These are phyloP conservation scores for Brettanomyces custersianus DNA, from an alignment of 805 yeast genomes.

Conservation along the genomic window DNA sequence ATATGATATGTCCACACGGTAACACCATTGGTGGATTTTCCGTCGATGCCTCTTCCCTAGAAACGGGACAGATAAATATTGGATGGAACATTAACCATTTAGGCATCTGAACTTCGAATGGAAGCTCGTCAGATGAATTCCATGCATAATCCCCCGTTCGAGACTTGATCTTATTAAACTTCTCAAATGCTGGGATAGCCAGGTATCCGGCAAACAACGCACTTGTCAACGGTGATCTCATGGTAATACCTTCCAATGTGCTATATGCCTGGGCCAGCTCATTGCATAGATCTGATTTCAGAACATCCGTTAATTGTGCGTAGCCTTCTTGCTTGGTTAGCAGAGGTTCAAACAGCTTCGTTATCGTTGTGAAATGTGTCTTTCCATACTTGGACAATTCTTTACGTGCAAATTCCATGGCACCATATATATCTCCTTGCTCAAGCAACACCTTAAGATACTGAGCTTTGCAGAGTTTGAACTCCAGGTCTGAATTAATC, in stretches of 20 bases:
- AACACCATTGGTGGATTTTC: conserved; percentile 45
- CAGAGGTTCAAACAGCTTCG: conserved; percentile 25
- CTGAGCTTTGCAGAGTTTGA: conserved; percentile 34
- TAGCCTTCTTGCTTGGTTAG: background rate
- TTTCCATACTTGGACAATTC: conserved; percentile 32
- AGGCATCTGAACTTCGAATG: conserved; percentile 11
- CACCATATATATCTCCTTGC: conserved; percentile 18
- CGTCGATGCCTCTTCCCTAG: conserved; percentile 47
- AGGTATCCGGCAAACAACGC: conserved; percentile 41
- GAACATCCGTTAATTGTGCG: background rate
- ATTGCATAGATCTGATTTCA: background rate
- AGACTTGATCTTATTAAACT: conserved; percentile 30
- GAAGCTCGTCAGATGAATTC: conserved; percentile 44
- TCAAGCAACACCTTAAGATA: conserved; percentile 26
- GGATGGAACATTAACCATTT: conserved; percentile 19
- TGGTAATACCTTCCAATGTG: background rate
- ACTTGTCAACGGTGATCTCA: conserved; percentile 42
- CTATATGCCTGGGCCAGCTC: background rate
- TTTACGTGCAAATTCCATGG: conserved; percentile 35
- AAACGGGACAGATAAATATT: conserved; percentile 60
- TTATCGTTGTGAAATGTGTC: conserved; percentile 31
- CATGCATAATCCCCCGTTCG: conserved; percentile 28
- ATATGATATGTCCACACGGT: conserved; percentile 39
- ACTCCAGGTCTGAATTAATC: conserved; percentile 37
- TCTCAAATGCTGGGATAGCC: conserved; percentile 41